Evolutionary conservation across 805 yeast genomes (phyloP), one percentile per base, ranked within the genome.

Genomic region (Blastobotrys peoriensis): DNA sequence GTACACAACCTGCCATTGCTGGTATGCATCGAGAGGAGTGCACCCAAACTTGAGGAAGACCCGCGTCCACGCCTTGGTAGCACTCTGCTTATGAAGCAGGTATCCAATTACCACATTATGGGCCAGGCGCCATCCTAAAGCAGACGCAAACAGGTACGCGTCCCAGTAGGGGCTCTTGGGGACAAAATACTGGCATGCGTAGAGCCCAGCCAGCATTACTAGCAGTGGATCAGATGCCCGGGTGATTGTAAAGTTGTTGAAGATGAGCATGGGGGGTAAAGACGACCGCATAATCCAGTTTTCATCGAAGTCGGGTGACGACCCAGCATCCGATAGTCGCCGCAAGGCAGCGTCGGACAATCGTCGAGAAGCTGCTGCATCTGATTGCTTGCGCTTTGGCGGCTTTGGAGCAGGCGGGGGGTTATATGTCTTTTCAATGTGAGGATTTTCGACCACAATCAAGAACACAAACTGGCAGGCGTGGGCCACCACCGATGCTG

Each of bases 371-470:
- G 21, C n/a, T 15, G 36, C 46, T 2, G 38, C 33, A 16, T 43
- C 40, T 40, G 45, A 30, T 19, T 25, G 16, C 36, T 25, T 5
- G 23, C 50, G 18, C 30, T 33, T 5, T 22, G 22, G 40, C 9
- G 45, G 41, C 38, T 46, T 48, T 22, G 40, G 25, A 17, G 39
- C 22, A 13, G 58, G 53, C 5, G 59, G 51, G 3, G 68, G 52
- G 30, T 58, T 58, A 53, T 67, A 86, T 15, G 83, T 84, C 65
- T 82, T 83, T 48, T 83, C 88, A 54, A 86, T 86, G 63, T 85
- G 95, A 22, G 95, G 95, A 55, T 81, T 83, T 62, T 86, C 95
- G 40, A 86, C 88, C 50, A 69, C 70, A 51, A 79, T 79, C 61
- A 86, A 67, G 56, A 86, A 86, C 20, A 78, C 70, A 73, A 86